phyloP scores from a whole-genome alignment of 345 rosid species.

The Corchorus olitorius region DNA sequence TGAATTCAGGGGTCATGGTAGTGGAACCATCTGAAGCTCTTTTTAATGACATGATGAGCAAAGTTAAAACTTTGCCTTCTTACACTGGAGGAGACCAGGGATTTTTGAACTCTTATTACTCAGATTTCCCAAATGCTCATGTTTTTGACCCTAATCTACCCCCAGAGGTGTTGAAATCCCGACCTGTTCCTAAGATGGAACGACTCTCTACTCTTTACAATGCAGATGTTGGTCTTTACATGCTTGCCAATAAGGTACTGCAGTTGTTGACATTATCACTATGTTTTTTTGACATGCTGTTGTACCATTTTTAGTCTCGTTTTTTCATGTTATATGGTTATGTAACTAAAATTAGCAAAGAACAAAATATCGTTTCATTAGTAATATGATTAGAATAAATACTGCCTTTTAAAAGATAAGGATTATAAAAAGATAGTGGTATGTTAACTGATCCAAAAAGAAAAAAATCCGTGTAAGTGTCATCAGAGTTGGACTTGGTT shows the following conservation, averaged over 20 bases:
- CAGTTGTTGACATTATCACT: background rate
- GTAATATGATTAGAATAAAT: background rate
- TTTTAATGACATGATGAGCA: conserved; percentile 82
- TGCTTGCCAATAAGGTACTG: conserved; percentile 95
- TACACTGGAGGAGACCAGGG: conserved; percentile 99
- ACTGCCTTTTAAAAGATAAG: background rate
- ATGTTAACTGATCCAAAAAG: background rate
- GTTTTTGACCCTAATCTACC: conserved; percentile 79
- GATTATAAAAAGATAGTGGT: background rate
- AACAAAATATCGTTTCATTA: background rate
- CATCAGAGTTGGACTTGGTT: background rate
- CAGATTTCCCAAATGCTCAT: conserved; percentile 79
- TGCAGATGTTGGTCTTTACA: conserved; percentile 98
- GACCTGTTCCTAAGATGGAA: conserved; percentile 78
- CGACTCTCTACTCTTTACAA: conserved; percentile 89
- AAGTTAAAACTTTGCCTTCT: conserved; percentile 77
- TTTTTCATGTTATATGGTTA: background rate
- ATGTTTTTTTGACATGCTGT: background rate
- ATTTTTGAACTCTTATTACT: conserved; percentile 80
- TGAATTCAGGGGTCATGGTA: conserved; percentile 97
- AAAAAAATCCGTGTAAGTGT: background rate
- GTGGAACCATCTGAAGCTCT: conserved; percentile 84
- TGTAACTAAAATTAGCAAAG: background rate
- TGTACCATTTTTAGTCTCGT: background rate
- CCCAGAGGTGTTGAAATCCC: conserved; percentile 51